Evolutionary conservation across 2,329 filamentous ascomycete genomes (phyloP).

Genomic region (Fusarium papillatum): DNA sequence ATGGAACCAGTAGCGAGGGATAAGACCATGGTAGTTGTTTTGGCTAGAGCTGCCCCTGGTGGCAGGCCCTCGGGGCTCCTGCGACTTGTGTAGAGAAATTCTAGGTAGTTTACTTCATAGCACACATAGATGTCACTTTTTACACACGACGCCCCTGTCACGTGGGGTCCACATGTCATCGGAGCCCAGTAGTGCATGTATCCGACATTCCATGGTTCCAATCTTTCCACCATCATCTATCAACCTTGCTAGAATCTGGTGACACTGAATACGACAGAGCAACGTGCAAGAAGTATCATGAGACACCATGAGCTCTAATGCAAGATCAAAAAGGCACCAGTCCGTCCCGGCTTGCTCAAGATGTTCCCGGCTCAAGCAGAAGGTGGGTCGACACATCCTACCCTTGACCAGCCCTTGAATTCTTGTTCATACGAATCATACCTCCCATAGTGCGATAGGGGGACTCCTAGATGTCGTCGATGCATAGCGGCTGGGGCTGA

Average conservation of each 20-base stretch:
- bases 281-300: not conserved
- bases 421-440: not conserved
- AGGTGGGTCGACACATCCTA: not conserved
- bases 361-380: constrained; percentile 2
- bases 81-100: not conserved
- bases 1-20: constrained; percentile 6
- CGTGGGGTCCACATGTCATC: not conserved
- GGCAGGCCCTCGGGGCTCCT: constrained; percentile 6
- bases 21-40: constrained; percentile 12
- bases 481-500: not conserved
- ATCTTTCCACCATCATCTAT: not conserved
- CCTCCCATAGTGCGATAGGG: not conserved
- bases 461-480: not conserved
- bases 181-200: not conserved
- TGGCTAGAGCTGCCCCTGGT: not conserved
- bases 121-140: no score
- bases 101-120: no score
- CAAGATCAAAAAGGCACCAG: constrained; percentile 6
- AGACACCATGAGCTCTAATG: not conserved
- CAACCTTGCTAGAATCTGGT: not conserved
- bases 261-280: not conserved
- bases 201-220: not conserved
- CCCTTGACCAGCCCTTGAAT: not conserved
- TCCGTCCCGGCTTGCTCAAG: constrained; percentile 28
- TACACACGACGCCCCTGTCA: not conserved